phyloP scores from a whole-genome alignment of 2,329 filamentous ascomycete species.

The Alternaria consortialis region DNA sequence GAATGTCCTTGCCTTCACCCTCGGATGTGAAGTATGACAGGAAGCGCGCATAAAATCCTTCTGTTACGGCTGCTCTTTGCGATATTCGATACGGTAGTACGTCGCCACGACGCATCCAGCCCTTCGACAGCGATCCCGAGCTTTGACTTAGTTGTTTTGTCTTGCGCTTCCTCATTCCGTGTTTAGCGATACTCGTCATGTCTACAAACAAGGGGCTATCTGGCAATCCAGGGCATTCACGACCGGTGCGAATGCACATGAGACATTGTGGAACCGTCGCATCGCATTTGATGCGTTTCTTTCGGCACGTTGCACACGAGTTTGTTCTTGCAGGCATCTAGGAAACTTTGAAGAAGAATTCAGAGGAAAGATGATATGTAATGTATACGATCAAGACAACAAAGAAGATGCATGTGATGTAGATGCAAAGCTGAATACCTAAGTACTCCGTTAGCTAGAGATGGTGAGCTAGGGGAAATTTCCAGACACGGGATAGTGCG shows the following conservation, averaged over 20 bases:
- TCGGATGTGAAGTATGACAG: constrained; percentile 37
- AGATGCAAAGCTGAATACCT: too few species aligned
- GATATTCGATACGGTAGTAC: constrained; percentile 20
- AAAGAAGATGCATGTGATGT: too few species aligned
- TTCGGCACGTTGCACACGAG: constrained; percentile 40
- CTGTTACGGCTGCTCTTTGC: constrained; percentile 27
- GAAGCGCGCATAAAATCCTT: constrained; percentile 42
- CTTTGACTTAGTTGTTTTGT: neutral
- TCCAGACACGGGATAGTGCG: neutral
- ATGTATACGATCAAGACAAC: too few species aligned
- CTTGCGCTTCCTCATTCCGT: constrained; percentile 26
- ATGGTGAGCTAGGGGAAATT: constrained; percentile 1
- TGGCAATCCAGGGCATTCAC: constrained; percentile 36
- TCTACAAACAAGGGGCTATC: constrained; percentile 44
- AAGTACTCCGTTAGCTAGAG: neutral
- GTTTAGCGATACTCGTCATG: constrained; percentile 32
- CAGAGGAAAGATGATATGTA: too few species aligned
- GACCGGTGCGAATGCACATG: constrained; percentile 28
- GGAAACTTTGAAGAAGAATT: neutral
- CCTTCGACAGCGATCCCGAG: neutral
- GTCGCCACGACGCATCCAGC: neutral
- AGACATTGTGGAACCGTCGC: constrained; percentile 41
- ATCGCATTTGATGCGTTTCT: constrained; percentile 47
- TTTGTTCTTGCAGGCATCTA: constrained; percentile 40
- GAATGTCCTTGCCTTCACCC: constrained; percentile 35